Evolutionary conservation across 179 eudicot genomes (phyloP), one percentile per base, ranked within the genome.

Genomic region (Monotropa hypopitys): DNA sequence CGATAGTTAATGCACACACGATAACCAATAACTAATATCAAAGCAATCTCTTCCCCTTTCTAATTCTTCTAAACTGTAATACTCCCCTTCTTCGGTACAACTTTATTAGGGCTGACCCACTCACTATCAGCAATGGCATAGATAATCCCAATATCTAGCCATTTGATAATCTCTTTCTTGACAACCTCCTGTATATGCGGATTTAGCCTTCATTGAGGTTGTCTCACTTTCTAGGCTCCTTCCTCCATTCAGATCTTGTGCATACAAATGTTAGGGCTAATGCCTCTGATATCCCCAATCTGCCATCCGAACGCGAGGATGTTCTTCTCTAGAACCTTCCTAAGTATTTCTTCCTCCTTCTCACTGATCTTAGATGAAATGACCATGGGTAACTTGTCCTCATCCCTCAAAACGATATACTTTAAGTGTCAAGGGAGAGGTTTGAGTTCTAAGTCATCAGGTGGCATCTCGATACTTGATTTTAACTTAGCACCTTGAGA

Each of bases 71-170:
- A 3, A n/a, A 74, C 46, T 0, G 73, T 79, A 7, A 79, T 26
- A 15, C 77, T 75, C 0, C 18, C 33, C 20, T 80, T 80, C 50
- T 68, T 80, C 0, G 79, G 82, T 0, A 75, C n/a, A 0, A 26
- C 54, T 30, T 70, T 51, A 0, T 47, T n/a, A 0, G 62, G 82
- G 13, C 79, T 80, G 1, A 80, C 79, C 79, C 76, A 74, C 4
- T 21, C 5, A 9, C 77, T 68, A 43, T 69, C 38, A 0, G 20
- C n/a, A n/a, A n/a, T n/a, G n/a, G n/a, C n/a, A n/a, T n/a, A n/a
- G n/a, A n/a, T n/a, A n/a, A n/a, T n/a, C n/a, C n/a, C n/a, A n/a
- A n/a, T n/a, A n/a, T n/a, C 51, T 1, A 80, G 18, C 0, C 45
- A 38, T 32, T 76, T 76, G 1, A 56, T 2, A 13, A 80, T 28